Evolutionary conservation across 169 alveolate genomes (phyloP).

Genomic region (Eimeria mitis): DNA sequence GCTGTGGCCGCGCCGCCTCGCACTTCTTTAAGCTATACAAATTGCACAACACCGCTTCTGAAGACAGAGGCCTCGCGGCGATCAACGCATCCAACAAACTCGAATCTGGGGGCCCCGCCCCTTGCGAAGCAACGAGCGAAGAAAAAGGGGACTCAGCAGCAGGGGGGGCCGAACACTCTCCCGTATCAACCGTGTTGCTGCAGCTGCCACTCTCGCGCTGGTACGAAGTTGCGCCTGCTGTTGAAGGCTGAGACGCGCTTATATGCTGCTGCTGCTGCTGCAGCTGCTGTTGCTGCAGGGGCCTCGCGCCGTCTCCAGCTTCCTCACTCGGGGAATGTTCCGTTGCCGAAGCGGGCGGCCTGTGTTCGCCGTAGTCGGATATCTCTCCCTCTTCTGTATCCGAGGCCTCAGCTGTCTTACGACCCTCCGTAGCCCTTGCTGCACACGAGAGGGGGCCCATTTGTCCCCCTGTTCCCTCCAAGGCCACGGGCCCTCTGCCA

Average conservation of each 20-base stretch:
- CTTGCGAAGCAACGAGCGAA: conserved; percentile 7
- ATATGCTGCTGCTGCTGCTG: conserved; percentile 28
- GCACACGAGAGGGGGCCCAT: not conserved
- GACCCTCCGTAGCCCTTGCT: not conserved
- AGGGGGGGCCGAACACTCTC: not conserved
- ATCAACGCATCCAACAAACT: conserved; percentile 60
- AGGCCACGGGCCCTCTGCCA: not conserved
- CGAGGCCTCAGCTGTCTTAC: not conserved
- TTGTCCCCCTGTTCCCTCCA: not conserved
- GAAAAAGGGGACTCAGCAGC: not conserved
- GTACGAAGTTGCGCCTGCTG: not conserved
- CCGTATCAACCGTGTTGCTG: conserved; percentile 15
- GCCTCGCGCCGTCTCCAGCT: not conserved
- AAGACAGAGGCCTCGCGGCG: conserved; percentile 66
- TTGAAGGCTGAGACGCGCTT: not conserved
- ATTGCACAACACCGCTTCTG: conserved; percentile 38
- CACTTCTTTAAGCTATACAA: conserved; percentile 61
- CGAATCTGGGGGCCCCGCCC: conserved; percentile 35
- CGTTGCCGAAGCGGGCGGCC: conserved; percentile 1
- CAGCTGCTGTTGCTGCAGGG: conserved; percentile 10
- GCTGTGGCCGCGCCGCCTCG: conserved; percentile 64
- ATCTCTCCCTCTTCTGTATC: conserved; percentile 59
- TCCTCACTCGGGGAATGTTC: not conserved
- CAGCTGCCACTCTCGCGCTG: conserved; percentile 8
- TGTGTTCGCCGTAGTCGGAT: conserved; percentile 8